Base-by-base conservation (phyloP, 2,329 filamentous ascomycete species). In the Nigrospora oryzae region DNA sequence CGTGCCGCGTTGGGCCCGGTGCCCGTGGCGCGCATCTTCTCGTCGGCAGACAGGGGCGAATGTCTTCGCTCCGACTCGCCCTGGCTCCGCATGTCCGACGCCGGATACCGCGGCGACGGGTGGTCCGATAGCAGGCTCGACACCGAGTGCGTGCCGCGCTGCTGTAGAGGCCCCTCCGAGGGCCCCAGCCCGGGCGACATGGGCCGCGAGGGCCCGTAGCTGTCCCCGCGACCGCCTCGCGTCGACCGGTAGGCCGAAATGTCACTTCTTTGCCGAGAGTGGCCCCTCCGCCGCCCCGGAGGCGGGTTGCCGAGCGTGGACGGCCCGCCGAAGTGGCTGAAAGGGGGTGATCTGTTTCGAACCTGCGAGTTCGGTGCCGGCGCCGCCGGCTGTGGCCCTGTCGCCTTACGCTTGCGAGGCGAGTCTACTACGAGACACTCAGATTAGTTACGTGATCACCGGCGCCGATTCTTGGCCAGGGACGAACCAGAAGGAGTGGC, bases 331-430 rank as follows among this genome's bases (percentile, higher is more conserved):
- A 71, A 68, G 45, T 76, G 73, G 37, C 73, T 74, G 52, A 79
- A 76, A 35, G 78, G 73, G 37, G 81, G 74, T 23, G 75, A 77
- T 39, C 68, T 69, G 38, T 68, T 65, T 46, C 70, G 69, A 36
- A 68, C 62, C 46, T 73, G 63, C 36, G 65, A 66, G 46, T 62
- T 64, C 40, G 73, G 71, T 19, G 70, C 68, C 42, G 66, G 72
- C 17, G 67, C 66, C 40, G 71, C 58, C 51, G 66, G 66, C 48
- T 74, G 74, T 37, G 73, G 68, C 39, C 77, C 77, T 36, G 73
- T 74, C 44, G 85, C 82, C 68, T 95, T 95, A 57, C 89, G 83
- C 70, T 95, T 95, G 62, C 85, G 86, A 31, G 88, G 88, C 49
- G 86, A 88, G 62, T 86, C 85, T 59, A 81, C 72, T 77, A 79